Evolutionary conservation across 2,329 filamentous ascomycete genomes (phyloP).

Genomic region (Trichoderma sp.): DNA sequence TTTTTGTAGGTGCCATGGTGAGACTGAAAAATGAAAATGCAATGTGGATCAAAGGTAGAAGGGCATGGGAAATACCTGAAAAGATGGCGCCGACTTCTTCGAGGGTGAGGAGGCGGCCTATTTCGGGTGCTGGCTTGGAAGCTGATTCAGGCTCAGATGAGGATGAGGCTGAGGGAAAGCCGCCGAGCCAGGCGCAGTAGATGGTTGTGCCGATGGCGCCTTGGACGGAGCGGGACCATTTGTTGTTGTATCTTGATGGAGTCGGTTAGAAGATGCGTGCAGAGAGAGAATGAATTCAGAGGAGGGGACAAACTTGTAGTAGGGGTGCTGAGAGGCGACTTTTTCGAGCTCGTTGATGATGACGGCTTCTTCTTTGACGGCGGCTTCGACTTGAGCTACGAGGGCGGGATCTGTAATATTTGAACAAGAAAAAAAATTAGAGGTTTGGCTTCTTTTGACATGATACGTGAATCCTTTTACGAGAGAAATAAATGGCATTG

Average conservation of each 20-base stretch:
- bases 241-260: conserved; percentile 68
- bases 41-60: not conserved
- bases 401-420: conserved; percentile 60
- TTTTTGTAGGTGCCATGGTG: no score
- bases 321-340: conserved; percentile 83
- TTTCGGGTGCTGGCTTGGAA: conserved; percentile 53
- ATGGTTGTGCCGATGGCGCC: conserved; percentile 67
- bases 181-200: conserved; percentile 76
- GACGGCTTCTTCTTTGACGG: conserved; percentile 71
- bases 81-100: conserved; percentile 83
- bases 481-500: not conserved
- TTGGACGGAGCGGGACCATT: conserved; percentile 85
- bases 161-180: conserved; percentile 53
- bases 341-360: conserved; percentile 71
- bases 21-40: no score
- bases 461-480: not conserved
- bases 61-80: conserved; percentile 58
- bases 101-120: conserved; percentile 76
- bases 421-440: not conserved
- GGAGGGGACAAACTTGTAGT: conserved; percentile 74
- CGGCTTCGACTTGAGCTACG: conserved; percentile 70
- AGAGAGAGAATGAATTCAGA: not conserved
- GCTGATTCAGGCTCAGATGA: conserved; percentile 32
- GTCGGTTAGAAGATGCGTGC: not conserved
- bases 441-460: not conserved